Evolutionary conservation across 2,329 filamentous ascomycete genomes (phyloP).

Genomic region (Paraphoma chrysanthemicola): DNA sequence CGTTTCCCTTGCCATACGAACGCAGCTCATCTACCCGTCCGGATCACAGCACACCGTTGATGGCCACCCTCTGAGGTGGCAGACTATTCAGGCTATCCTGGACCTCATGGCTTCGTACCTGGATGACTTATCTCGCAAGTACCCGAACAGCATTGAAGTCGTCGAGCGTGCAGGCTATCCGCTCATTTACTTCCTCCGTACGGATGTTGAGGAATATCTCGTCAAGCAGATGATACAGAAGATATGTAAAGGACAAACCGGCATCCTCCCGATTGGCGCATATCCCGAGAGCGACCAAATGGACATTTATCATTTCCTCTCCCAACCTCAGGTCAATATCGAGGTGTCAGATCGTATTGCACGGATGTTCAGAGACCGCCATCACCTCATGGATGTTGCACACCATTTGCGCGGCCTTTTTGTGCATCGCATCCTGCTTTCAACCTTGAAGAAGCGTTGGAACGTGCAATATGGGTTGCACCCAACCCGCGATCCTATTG

Average conservation of each 20-base stretch:
- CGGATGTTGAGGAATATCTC: constrained; percentile 43
- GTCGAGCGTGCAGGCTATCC: constrained; percentile 58
- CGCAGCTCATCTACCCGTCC: constrained; percentile 55
- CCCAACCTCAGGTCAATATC: constrained; percentile 21
- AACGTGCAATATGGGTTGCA: constrained; percentile 66
- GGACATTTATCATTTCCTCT: constrained; percentile 45
- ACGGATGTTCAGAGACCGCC: constrained; percentile 43
- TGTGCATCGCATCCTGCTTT: constrained; percentile 64
- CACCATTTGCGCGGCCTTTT: constrained; percentile 70
- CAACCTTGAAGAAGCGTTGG: constrained; percentile 69
- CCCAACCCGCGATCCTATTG: constrained; percentile 62
- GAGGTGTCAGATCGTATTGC: constrained; percentile 9
- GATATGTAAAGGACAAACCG: constrained; percentile 38
- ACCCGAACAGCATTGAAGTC: constrained; percentile 60
- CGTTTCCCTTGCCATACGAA: constrained; percentile 50
- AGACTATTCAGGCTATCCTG: constrained; percentile 45
- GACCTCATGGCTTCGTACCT: constrained; percentile 35
- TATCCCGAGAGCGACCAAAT: constrained; percentile 29
- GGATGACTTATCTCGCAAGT: constrained; percentile 17
- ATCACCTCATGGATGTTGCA: constrained; percentile 53
- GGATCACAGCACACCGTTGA: constrained; percentile 51
- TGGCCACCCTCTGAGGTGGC: constrained; percentile 51
- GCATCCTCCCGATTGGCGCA: constrained; percentile 33
- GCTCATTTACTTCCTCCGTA: constrained; percentile 62
- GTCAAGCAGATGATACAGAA: constrained; percentile 35